These are phyloP conservation scores for Candida pseudoviswanathii DNA, from an alignment of 1,139 yeast genomes.

Conservation along the genomic window DNA sequence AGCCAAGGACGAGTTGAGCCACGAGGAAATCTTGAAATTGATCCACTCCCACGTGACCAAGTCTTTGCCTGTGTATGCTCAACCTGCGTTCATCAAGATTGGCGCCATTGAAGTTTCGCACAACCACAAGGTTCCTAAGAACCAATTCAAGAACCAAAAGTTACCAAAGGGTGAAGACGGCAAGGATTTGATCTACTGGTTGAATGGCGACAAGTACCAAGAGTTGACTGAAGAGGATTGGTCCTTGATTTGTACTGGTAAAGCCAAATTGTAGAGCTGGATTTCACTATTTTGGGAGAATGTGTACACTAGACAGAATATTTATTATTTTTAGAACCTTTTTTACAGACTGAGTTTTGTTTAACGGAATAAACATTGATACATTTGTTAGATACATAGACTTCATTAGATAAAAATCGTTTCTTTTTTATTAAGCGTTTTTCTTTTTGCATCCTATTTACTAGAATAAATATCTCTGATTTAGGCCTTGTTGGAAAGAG, in stretches of 20 bases:
- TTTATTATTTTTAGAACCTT: neutral
- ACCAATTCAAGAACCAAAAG: constrained; percentile 70
- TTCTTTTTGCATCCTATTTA: neutral
- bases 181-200: constrained; percentile 68
- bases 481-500: constrained; percentile 66
- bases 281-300: neutral
- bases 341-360: neutral
- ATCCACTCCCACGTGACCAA: constrained; percentile 37
- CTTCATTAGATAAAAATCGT: constrained; percentile 1
- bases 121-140: constrained; percentile 86
- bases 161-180: constrained; percentile 73
- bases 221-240: constrained; percentile 62
- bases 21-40: constrained; percentile 33
- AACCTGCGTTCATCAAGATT: constrained; percentile 81
- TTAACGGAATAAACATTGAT: constrained; percentile 1
- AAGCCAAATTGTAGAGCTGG: constrained; percentile 33
- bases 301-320: neutral
- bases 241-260: constrained; percentile 49
- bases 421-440: neutral
- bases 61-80: constrained; percentile 81
- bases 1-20: constrained; percentile 38
- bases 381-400: neutral
- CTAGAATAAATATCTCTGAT: neutral
- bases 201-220: constrained; percentile 57
- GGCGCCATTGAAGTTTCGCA: constrained; percentile 67